Evolutionary conservation across 1,139 yeast species (phyloP), one percentile per base, ranked within the genome.

Genomic region (Geotrichum reessii): DNA sequence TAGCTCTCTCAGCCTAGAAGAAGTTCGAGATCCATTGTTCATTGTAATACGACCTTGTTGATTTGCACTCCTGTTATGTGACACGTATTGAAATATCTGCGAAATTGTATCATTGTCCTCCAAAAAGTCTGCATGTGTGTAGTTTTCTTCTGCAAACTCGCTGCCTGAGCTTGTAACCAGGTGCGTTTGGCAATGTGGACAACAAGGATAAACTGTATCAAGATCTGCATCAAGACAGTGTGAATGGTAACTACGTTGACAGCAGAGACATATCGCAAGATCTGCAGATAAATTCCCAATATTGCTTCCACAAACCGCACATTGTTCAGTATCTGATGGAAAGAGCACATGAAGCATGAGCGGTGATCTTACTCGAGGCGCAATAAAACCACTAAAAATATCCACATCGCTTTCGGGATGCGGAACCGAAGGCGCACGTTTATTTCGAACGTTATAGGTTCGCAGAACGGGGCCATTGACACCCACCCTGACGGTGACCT

Each of bases 401-500:
- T 59, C 42, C 42, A n/a, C 17, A 12, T 37, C 42, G 17, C 42
- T 37, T 37, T 37, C 63, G 12, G 56, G 58, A 33, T 58, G 55
- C 5, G 55, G 61, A 8, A 56, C 58, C 3, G 61, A 31, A 17
- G 61, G 59, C 5, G 62, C 58, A 6, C 47, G 52, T n/a, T 50
- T 52, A 44, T 55, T 56, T 22, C 31, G 55, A 21, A 62, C 62
- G 21, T 42, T 31, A 50, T 58, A 56, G 11, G 58, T 60, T 22
- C 53, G 62, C 53, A 56, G 52, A 19, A 65, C 53, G 1, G 62
- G 56, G 6, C 64, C 66, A 17, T 59, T 61, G 47, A 60, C 28
- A 9, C 56, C 61, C 14, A 51, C 52, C 17, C 61, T 53, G 21
- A 70, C 61, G 9, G 63, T 62, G 19, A 71, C 64, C 25, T 59